Evolutionary conservation across 176 grass and related monocot species (phyloP).

Genomic region (Eremochloa ophiuroides): DNA sequence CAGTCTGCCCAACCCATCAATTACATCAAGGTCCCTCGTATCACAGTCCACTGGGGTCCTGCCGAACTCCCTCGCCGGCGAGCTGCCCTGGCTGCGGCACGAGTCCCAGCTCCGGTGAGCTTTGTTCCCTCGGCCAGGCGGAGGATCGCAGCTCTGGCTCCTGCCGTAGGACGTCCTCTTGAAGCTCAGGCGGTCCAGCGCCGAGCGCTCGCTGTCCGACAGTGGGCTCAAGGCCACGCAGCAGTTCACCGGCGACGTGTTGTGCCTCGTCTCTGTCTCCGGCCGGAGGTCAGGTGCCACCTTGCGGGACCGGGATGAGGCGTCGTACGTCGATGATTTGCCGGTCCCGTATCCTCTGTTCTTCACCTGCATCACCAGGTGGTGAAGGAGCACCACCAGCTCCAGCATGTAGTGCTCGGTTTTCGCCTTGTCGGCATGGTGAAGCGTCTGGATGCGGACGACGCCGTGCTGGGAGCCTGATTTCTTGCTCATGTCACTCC

Average conservation of each 20-base stretch:
- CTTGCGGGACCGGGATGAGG: conserved; percentile 10
- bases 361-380: conserved; percentile 81
- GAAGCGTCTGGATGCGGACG: conserved; percentile 73
- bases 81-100: conserved; percentile 71
- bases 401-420: conserved; percentile 73
- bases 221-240: not conserved
- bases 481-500: conserved; percentile 72
- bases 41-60: conserved; percentile 15
- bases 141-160: conserved; percentile 67
- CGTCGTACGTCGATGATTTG: conserved; percentile 39
- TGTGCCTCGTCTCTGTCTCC: conserved; percentile 27
- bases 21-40: conserved; percentile 75
- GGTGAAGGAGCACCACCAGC: conserved; percentile 83
- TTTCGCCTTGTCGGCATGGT: conserved; percentile 74
- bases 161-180: conserved; percentile 41
- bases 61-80: conserved; percentile 49
- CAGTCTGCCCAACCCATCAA: conserved; percentile 73
- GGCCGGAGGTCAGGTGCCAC: not conserved
- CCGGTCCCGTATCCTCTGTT: conserved; percentile 55
- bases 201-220: conserved; percentile 44
- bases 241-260: conserved; percentile 36
- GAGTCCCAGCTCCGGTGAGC: conserved; percentile 36
- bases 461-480: conserved; percentile 34
- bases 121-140: not conserved
- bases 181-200: conserved; percentile 47